phyloP scores from a whole-genome alignment of 495 filamentous ascomycete species.

The Penicillium daleae region DNA sequence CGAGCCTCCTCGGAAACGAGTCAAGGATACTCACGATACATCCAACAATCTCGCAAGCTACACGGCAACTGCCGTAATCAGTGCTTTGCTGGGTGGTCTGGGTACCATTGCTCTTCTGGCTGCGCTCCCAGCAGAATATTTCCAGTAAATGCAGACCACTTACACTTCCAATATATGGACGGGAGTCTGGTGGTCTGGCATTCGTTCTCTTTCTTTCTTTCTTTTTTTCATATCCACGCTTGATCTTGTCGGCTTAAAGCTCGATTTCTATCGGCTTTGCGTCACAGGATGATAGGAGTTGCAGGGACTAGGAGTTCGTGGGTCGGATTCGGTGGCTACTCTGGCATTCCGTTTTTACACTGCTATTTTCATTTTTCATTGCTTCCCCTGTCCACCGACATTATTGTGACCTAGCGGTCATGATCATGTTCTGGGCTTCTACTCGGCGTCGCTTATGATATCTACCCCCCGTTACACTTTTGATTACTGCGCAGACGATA shows the following conservation, averaged over 20 bases:
- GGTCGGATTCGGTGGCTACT: constrained; percentile 5
- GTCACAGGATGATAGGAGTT: constrained; percentile 9
- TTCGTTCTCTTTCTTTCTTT: neutral
- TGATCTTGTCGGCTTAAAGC: neutral
- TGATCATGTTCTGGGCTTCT: neutral
- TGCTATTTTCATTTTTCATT: constrained; percentile 8
- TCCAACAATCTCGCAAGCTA: constrained; percentile 39
- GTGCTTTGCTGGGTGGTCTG: constrained; percentile 52
- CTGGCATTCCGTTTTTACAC: neutral
- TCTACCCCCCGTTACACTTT: constrained; percentile 9
- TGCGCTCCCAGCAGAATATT: constrained; percentile 48
- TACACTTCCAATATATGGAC: constrained; percentile 1
- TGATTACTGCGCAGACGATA: constrained; percentile 19
- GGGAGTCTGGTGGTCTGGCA: neutral
- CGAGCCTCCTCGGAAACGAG: constrained; percentile 38
- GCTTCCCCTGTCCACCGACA: neutral
- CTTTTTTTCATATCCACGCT: constrained; percentile 2
- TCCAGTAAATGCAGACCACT: constrained; percentile 23
- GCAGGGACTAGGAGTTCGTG: constrained; percentile 9
- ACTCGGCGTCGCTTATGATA: constrained; percentile 20
- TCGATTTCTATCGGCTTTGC: neutral
- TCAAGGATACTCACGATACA: constrained; percentile 27
- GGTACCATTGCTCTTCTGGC: constrained; percentile 55
- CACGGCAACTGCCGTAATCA: constrained; percentile 48
- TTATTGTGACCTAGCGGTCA: neutral